Base-by-base conservation (phyloP, 208 protist species). In the Wallacemonas sp. region DNA sequence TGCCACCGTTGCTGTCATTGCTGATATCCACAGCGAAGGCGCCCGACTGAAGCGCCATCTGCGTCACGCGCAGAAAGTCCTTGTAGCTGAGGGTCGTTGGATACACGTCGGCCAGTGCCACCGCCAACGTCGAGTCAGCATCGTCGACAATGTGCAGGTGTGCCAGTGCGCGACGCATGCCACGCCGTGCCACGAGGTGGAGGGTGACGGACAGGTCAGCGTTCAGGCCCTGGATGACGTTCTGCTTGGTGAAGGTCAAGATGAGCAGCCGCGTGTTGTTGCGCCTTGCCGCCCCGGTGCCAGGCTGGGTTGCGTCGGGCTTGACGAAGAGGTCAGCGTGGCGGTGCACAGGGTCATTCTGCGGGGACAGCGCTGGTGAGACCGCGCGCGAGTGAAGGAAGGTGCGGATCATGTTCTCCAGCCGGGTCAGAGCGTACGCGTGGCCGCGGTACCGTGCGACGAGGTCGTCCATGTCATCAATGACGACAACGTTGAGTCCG, bases 381-480 rank as follows among this genome's bases (percentile, higher is more conserved):
- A 27, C 12, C n/a, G 26, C 32, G 29, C 52, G 52, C 2, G 52
- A 58, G 61, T 77, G 61, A 21, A 77, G 52, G 63, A 77, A 87
- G 46, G 66, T 69, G 62, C 74, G 71, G 29, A 78, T 57, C 66
- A 80, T 61, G 1, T 52, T 64, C 0, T 61, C 44, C 52, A 87
- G 61, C 52, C 55, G 57, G 47, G 34, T 61, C 19, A 43, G 33
- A 17, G 47, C 44, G 26, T 66, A 48, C 44, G 41, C 56, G 24
- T 55, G 11, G n/a, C 54, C 47, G 24, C 61, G 23, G 29, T 77
- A 55, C n/a, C 61, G 43, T 17, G 70, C 65, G 1, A 74, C 33
- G 2, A 96, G 61, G 19, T 81, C 74, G 74, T 99, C 99, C 60
- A 99, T 72, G 70, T 99, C 90, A 70, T 99, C 98, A 36, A 99